Conservation (phyloP, 352 stramenopile genomes). For the Globisporangium alternatum region DNA sequence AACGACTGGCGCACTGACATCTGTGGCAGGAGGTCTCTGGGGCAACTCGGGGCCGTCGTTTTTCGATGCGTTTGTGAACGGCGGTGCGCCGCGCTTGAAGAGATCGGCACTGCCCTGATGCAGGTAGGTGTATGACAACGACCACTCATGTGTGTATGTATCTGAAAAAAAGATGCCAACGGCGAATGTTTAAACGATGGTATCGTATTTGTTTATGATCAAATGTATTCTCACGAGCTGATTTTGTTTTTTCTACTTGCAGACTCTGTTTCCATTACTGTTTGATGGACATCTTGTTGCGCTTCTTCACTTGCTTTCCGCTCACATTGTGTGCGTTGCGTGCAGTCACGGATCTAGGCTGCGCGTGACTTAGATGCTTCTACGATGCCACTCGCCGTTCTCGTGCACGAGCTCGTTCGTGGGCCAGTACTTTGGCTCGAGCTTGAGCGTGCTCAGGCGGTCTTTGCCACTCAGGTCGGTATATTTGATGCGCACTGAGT, state of each 20-base stretch:
- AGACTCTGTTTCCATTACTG: background rate
- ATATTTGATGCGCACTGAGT: conserved; percentile 89
- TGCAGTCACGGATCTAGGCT: background rate
- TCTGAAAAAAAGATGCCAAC: background rate
- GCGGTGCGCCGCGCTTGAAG: conserved; percentile 55
- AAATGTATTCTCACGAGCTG: background rate
- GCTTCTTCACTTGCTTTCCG: background rate
- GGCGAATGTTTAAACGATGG: background rate
- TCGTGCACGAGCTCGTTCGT: conserved; percentile 84
- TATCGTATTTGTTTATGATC: conserved; percentile 1
- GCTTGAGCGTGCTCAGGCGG: conserved; percentile 84
- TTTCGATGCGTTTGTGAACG: conserved; percentile 82
- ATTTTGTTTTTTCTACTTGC: background rate
- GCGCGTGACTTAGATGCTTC: conserved; percentile 29
- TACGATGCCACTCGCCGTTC: conserved; percentile 72
- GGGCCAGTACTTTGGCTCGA: conserved; percentile 89
- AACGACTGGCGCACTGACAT: conserved; percentile 13
- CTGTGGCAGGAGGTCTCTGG: conserved; percentile 10
- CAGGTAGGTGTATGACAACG: background rate
- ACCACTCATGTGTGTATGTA: background rate
- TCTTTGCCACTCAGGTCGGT: conserved; percentile 86
- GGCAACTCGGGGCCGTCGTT: conserved; percentile 28
- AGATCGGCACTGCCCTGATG: conserved; percentile 15
- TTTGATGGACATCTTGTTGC: background rate
- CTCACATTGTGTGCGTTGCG: background rate